phyloP scores from a whole-genome alignment of 1,284 basidiomycete species.

The Fomitopsis palustris region DNA sequence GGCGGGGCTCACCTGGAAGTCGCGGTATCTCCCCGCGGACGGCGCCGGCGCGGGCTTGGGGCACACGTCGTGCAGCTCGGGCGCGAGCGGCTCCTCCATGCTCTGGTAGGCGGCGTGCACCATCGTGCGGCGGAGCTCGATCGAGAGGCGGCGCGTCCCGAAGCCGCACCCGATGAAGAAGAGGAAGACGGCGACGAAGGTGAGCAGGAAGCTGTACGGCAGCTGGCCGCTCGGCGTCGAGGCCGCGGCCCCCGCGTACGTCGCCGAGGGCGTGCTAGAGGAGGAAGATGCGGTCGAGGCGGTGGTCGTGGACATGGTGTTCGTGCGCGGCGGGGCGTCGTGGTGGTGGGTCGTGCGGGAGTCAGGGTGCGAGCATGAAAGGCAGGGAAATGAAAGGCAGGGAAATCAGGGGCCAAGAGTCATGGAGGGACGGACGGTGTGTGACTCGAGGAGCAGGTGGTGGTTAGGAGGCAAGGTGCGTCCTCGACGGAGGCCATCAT shows the following conservation, averaged over 20 bases:
- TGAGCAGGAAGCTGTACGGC: slow-evolving; percentile 58
- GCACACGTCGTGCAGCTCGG: slow-evolving; percentile 20
- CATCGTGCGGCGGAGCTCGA: slow-evolving; percentile 18
- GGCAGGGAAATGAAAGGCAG: background rate
- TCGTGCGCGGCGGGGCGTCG: too few species aligned
- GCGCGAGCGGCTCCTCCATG: background rate
- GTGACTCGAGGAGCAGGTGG: background rate
- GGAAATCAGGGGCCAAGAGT: background rate
- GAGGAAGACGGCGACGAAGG: slow-evolving; percentile 55
- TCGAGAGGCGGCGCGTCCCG: slow-evolving; percentile 39
- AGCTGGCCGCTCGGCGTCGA: slow-evolving; percentile 19
- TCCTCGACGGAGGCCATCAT: background rate
- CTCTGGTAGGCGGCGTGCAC: slow-evolving; percentile 3
- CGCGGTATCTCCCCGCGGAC: slow-evolving; percentile 9
- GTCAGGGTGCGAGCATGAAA: background rate
- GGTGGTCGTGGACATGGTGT: background rate
- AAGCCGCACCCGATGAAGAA: slow-evolving; percentile 56
- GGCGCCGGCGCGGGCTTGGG: background rate
- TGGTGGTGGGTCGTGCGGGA: background rate
- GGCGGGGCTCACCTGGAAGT: slow-evolving; percentile 15
- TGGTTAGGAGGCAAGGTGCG: background rate
- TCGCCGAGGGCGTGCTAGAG: background rate
- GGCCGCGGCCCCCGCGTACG: background rate
- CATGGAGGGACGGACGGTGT: background rate
- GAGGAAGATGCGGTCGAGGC: background rate